These are phyloP conservation scores for Athelia psychrophila DNA, from an alignment of 1,284 basidiomycete species.

Conservation along the genomic window DNA sequence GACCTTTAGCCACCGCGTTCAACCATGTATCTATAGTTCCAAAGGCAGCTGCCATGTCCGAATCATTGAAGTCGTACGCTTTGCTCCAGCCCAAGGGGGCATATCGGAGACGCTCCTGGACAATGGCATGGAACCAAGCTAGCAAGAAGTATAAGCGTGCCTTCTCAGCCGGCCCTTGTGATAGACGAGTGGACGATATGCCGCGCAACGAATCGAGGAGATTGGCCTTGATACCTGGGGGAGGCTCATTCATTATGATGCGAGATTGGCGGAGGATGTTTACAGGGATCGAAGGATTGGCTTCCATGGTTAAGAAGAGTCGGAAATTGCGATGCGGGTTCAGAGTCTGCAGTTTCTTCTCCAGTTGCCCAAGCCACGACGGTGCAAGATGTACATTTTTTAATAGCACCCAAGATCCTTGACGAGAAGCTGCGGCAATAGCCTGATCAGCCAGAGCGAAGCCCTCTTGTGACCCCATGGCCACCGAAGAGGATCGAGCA, in stretches of 20 bases:
- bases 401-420: conserved; percentile 91
- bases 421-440: conserved; percentile 85
- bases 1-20: conserved; percentile 75
- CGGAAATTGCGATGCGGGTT: conserved; percentile 89
- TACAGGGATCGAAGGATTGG: conserved; percentile 88
- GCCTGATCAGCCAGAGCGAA: conserved; percentile 92
- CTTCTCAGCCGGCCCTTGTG: conserved; percentile 88
- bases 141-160: conserved; percentile 88
- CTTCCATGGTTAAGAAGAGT: conserved; percentile 96
- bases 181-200: conserved; percentile 68
- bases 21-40: conserved; percentile 92
- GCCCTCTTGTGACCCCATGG: conserved; percentile 99
- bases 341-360: conserved; percentile 94
- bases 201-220: conserved; percentile 86
- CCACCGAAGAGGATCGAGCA: conserved; percentile 80
- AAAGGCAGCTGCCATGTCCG: conserved; percentile 92
- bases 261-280: conserved; percentile 94
- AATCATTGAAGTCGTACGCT: conserved; percentile 96
- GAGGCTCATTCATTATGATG: conserved; percentile 96
- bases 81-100: conserved; percentile 95
- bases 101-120: conserved; percentile 94
- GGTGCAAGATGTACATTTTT: conserved; percentile 97
- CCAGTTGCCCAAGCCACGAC: conserved; percentile 90
- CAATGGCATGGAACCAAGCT: conserved; percentile 98
- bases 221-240: conserved; percentile 94